Base-by-base conservation (phyloP, 2,329 filamentous ascomycete genomes). In the Colletotrichum sp. region DNA sequence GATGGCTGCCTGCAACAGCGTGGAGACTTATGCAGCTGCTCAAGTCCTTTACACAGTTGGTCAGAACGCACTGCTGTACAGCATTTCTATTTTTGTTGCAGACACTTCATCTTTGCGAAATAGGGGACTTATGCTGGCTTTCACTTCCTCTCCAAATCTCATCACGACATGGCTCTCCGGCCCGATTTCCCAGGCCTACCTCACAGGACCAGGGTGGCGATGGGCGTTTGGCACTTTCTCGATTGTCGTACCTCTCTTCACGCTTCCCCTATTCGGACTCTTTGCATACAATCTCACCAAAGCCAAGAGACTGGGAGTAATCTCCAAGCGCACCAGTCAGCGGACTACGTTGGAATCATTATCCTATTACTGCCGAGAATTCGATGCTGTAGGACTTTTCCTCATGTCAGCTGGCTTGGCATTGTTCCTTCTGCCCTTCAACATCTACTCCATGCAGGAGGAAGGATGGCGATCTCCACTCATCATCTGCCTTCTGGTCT, bases 371-470 rank as follows among this genome's bases (percentile, higher is more conserved):
- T 57, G 43, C 43, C 30, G 16, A 28, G 67, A 61, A 10, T 70
- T 70, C 6, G 65, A 34, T 30, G 43, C 55, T 2, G 26, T 89
- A 5, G 90, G 90, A 8, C 85, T 90, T 58, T 80, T 91, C 28
- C 81, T 92, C 26, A 83, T 91, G 75, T 88, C 89, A 38, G 86
- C 85, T 12, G 86, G 88, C 10, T 87, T 90, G 64, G 86, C 86
- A 58, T 83, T 91, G 60, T 85, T 92, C 34, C 84, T 91, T 7
- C 85, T 90, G 1, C 90, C 90, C 0, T 89, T 88, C 79, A 87
- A 83, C 64, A 79, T 89, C 7, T 85, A 82, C 5, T 34, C 65
- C 6, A 74, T 80, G 6, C 82, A 83, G 1, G 81, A 81, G 1
- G 78, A 84, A 16, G 84, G 80, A 63, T 89, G 87, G 87, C 74